A percentile compares a stretch with the other conserved stretches of the same genome.
These are phyloP conservation scores for Solanum sitiens DNA, from an alignment of 257 asterid genomes.

Conservation along the genomic window DNA sequence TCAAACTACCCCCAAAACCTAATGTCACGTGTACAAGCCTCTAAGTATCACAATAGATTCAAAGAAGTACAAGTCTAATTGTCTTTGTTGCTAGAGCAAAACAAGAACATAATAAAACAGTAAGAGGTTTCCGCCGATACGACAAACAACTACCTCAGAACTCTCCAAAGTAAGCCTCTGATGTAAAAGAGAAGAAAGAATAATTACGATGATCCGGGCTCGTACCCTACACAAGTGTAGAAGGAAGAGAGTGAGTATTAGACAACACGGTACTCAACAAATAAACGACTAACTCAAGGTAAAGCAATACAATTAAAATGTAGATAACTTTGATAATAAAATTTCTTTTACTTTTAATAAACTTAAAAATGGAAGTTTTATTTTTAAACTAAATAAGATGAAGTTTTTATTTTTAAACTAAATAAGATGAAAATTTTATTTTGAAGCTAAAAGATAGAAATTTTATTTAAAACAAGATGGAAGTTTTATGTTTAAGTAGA, in stretches of 20 bases:
- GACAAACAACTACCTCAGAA: not conserved
- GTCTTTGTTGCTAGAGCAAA: not conserved
- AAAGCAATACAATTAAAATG: too few species aligned
- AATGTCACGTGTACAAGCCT: not conserved
- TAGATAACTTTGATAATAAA: too few species aligned
- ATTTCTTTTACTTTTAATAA: too few species aligned
- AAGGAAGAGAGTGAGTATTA: not conserved
- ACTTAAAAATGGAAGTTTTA: too few species aligned
- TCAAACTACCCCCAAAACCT: not conserved
- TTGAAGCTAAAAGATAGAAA: too few species aligned
- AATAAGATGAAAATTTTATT: too few species aligned
- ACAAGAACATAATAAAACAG: not conserved
- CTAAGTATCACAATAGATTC: not conserved
- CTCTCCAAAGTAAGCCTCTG: not conserved
- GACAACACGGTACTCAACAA: not conserved
- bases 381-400: too few species aligned
- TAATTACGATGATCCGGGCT: too few species aligned
- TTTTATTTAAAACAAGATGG: too few species aligned
- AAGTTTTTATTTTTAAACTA: too few species aligned
- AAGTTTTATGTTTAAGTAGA: too few species aligned
- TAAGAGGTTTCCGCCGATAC: not conserved
- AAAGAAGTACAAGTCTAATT: not conserved
- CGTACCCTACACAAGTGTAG: not conserved
- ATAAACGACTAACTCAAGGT: too few species aligned
- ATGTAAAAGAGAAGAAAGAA: not conserved